Conservation (phyloP, 1,284 basidiomycete species). For the Puccinia coronata region DNA sequence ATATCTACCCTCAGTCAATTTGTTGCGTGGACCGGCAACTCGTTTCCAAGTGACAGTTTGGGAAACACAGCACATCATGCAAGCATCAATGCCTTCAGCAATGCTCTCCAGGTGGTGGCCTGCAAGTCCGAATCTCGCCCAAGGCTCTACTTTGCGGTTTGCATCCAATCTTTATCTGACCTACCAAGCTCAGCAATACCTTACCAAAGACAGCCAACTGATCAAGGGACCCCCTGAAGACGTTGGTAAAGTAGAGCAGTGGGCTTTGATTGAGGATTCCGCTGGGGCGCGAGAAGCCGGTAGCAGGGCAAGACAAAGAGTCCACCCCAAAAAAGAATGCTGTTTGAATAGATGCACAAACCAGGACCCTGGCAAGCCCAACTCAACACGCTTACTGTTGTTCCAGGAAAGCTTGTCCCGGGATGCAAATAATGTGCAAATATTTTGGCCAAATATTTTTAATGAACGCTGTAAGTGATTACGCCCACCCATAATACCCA, state of each 20-base stretch:
- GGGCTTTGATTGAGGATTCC: constrained; percentile 28
- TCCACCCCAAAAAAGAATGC: not conserved
- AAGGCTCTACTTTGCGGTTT: constrained; percentile 22
- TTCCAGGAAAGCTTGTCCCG: too few relatives aligned
- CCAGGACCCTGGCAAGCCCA: too few relatives aligned
- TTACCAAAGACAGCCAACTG: not conserved
- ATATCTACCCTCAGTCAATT: constrained; percentile 5
- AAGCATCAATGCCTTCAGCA: not conserved
- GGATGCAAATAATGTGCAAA: too few relatives aligned
- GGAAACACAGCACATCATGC: constrained; percentile 1
- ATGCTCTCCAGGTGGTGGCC: constrained; percentile 16
- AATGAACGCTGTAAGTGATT: too few relatives aligned
- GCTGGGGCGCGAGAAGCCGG: not conserved
- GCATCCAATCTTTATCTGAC: not conserved
- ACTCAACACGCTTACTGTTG: too few relatives aligned
- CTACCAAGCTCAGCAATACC: not conserved
- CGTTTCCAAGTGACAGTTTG: constrained; percentile 23
- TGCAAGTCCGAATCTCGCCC: not conserved
- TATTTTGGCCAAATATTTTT: too few relatives aligned
- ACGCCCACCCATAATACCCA: too few relatives aligned
- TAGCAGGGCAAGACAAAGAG: not conserved
- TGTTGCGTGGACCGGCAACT: constrained; percentile 19
- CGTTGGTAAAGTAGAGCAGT: constrained; percentile 14
- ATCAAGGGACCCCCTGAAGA: not conserved
- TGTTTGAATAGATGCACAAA: not conserved